phyloP scores from a whole-genome alignment of 2,329 filamentous ascomycete species.

The Colletotrichum sp. region DNA sequence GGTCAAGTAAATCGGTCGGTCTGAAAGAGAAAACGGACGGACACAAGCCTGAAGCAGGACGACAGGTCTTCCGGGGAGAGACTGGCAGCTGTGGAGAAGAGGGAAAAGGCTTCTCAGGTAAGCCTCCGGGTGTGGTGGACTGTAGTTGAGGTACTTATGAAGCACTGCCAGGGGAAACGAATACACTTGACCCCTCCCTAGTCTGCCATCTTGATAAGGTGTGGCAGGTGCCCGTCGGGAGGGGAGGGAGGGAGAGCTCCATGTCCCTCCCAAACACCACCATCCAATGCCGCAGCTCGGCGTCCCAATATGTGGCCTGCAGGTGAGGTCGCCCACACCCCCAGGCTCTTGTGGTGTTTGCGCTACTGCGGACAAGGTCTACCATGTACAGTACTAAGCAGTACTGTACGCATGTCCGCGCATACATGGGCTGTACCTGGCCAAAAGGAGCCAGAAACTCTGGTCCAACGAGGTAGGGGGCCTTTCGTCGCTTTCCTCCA shows the following conservation, averaged over 20 bases:
- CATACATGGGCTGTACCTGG: conserved; percentile 11
- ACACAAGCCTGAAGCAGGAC: conserved; percentile 7
- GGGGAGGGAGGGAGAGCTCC: background rate
- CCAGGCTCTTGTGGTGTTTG: conserved; percentile 4
- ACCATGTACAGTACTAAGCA: conserved; percentile 4
- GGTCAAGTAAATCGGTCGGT: background rate
- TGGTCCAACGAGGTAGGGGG: background rate
- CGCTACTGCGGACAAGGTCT: conserved; percentile 15
- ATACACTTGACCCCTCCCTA: conserved; percentile 6
- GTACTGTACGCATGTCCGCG: background rate
- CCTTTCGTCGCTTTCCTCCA: background rate
- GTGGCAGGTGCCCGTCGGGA: conserved; percentile 19
- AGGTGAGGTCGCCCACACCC: conserved; percentile 14
- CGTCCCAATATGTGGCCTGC: conserved; percentile 16
- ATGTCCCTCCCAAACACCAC: conserved; percentile 12
- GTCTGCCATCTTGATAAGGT: conserved; percentile 19
- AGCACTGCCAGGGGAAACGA: conserved; percentile 10
- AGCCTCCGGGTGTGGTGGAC: conserved; percentile 1
- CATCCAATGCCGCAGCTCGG: conserved; percentile 12
- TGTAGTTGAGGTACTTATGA: conserved; percentile 19
- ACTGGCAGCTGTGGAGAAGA: conserved; percentile 21
- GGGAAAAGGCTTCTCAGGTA: conserved; percentile 9
- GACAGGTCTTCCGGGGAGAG: conserved; percentile 6
- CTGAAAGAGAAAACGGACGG: background rate
- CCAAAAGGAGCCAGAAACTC: background rate